phyloP scores from a whole-genome alignment of 371 early-diverging fungal genomes.

The Apophysomyces trapeziformis region DNA sequence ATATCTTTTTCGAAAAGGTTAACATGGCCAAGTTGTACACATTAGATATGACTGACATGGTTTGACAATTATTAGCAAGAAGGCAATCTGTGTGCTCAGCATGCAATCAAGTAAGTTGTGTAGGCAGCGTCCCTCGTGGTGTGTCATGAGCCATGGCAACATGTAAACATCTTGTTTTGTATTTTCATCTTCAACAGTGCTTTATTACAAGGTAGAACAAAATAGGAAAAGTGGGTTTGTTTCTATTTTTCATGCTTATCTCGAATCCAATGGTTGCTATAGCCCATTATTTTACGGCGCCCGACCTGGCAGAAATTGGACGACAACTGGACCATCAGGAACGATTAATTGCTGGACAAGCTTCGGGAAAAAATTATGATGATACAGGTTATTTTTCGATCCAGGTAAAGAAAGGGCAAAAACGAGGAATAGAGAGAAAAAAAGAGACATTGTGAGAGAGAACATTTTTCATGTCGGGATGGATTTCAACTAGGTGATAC shows the following conservation, averaged over 20 bases:
- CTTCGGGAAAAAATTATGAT: constrained; percentile 70
- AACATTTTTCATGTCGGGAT: neutral
- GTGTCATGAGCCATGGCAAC: too few species aligned
- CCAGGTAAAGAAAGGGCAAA: constrained; percentile 44
- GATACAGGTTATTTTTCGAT: constrained; percentile 83
- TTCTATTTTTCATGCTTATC: neutral
- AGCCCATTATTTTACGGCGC: constrained; percentile 73
- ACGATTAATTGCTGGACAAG: constrained; percentile 30
- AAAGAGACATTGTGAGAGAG: neutral
- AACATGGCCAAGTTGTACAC: neutral
- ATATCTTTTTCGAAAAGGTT: constrained; percentile 70
- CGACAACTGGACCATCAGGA: constrained; percentile 58
- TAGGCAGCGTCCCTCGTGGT: neutral
- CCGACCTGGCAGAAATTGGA: constrained; percentile 73
- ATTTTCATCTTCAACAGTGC: constrained; percentile 20
- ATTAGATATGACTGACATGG: neutral
- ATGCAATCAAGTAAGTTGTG: constrained; percentile 62
- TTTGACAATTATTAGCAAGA: constrained; percentile 55
- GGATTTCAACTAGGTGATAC: constrained; percentile 52
- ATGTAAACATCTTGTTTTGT: neutral
- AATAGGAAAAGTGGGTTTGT: neutral
- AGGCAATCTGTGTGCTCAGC: constrained; percentile 78
- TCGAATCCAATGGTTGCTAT: neutral
- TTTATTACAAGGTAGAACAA: constrained; percentile 59
- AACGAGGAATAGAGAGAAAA: too few species aligned